A percentile compares a stretch with the other conserved stretches of the same genome.
These are phyloP conservation scores for Scedosporium dehoogii DNA, from an alignment of 2,329 filamentous ascomycete genomes.

Conservation along the genomic window DNA sequence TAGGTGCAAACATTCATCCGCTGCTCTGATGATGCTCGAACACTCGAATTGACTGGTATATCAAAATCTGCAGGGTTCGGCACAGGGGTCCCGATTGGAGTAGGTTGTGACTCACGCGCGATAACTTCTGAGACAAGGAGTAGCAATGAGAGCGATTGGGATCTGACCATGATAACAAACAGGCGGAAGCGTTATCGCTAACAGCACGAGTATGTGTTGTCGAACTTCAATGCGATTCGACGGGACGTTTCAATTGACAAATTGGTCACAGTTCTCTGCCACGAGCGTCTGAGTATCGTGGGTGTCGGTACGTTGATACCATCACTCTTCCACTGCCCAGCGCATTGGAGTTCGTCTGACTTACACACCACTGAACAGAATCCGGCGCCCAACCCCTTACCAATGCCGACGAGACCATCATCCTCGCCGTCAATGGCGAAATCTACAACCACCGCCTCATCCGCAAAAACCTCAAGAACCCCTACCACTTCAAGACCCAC, in stretches of 20 bases:
- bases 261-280: constrained; percentile 63
- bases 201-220: constrained; percentile 70
- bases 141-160: constrained; percentile 12
- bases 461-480: constrained; percentile 72
- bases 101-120: constrained; percentile 39
- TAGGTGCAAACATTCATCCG: constrained; percentile 37
- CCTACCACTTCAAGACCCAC: constrained; percentile 96
- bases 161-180: constrained; percentile 9
- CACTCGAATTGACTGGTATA: background rate
- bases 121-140: constrained; percentile 4
- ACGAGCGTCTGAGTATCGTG: constrained; percentile 96
- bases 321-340: constrained; percentile 6
- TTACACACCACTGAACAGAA: constrained; percentile 40
- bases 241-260: background rate
- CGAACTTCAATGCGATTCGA: background rate
- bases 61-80: constrained; percentile 55
- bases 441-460: constrained; percentile 99
- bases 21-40: background rate
- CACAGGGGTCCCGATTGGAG: constrained; percentile 98
- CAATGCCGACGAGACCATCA: constrained; percentile 79
- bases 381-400: constrained; percentile 91
- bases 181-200: constrained; percentile 83
- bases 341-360: constrained; percentile 2
- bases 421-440: constrained; percentile 96
- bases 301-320: constrained; percentile 64